Evolutionary conservation across 2,329 filamentous ascomycete genomes (phyloP).

Genomic region (Byssochlamys sp.): DNA sequence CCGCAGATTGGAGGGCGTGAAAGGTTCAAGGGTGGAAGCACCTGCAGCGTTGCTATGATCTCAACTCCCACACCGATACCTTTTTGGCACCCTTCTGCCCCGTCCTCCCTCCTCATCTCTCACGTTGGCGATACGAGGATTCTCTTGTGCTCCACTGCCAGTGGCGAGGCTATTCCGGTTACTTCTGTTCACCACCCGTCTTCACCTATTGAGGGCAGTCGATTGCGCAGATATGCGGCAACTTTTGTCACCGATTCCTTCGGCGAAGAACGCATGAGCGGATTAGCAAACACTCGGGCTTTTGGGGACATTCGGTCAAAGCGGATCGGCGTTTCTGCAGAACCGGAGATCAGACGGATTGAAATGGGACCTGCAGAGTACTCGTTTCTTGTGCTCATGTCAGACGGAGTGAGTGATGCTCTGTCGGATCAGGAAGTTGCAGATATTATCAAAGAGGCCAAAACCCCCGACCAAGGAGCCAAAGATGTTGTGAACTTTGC

Average conservation of each 20-base stretch:
- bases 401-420: slow-evolving; percentile 78
- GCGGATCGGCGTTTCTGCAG: slow-evolving; percentile 83
- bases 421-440: slow-evolving; percentile 90
- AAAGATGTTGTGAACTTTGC: slow-evolving; percentile 74
- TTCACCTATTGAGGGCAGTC: slow-evolving; percentile 70
- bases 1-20: slow-evolving; percentile 58
- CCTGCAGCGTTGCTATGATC: slow-evolving; percentile 78
- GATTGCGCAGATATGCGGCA: slow-evolving; percentile 74
- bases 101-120: slow-evolving; percentile 72
- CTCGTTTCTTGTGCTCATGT: slow-evolving; percentile 77
- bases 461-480: slow-evolving; percentile 77
- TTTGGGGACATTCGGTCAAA: slow-evolving; percentile 91
- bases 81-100: slow-evolving; percentile 86
- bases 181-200: slow-evolving; percentile 89
- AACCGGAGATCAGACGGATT: slow-evolving; percentile 74
- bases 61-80: slow-evolving; percentile 84
- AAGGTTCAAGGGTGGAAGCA: slow-evolving; percentile 88
- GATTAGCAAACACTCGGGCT: slow-evolving; percentile 83
- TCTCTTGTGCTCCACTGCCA: slow-evolving; percentile 75
- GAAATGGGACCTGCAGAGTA: slow-evolving; percentile 78
- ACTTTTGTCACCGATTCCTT: slow-evolving; percentile 92
- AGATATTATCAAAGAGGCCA: slow-evolving; percentile 87
- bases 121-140: slow-evolving; percentile 92
- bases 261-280: slow-evolving; percentile 88
- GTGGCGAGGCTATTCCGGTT: slow-evolving; percentile 67